Base-by-base conservation (phyloP, 805 yeast species). In the Candida takata region DNA sequence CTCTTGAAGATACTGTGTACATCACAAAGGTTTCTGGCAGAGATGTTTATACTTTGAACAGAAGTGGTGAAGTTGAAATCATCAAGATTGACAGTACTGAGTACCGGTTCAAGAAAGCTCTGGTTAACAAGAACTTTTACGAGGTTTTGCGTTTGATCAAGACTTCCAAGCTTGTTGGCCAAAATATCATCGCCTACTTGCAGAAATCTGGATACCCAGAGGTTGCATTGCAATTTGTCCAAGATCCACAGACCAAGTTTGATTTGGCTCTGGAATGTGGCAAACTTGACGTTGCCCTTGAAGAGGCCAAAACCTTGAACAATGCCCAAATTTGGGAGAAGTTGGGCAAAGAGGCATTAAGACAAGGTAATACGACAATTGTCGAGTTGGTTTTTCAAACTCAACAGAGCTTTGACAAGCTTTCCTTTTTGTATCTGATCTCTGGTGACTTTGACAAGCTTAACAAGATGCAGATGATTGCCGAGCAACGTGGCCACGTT, bases 151-250 rank as follows among this genome's bases (percentile, higher is more conserved):
- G 95, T 48, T 77, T 92, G 48, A 92, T 92, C 60, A 79, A 77
- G 54, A 77, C 73, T 40, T 88, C 97, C 16, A 87, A 84, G 53
- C 71, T 92, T 55, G 98, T 92, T 35, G 99, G 99, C 45, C 97
- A 94, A 66, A 86, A 88, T 58, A 92, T 92, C 55, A 88, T 92
- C 58, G 92, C 94, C 4, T 92, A 90, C 59, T 71, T 92, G 53
- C 95, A 92, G 60, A 82, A 88, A 66, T 77, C 85, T 55, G 99
- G 98, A 3, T 90, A 82, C 58, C 97, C 98, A 19, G 99, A 92
- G 62, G 79, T 92, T 60, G 98, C 99, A 3, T 70, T 92, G 43
- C 97, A 90, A 61, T 94, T 92, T 55, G 98, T 92, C 36, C 83
- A 87, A 62, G 98, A 92, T 58, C 82, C 97, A 6, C 95, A 88